Base-by-base conservation (phyloP, 2,329 filamentous ascomycete species). In the Cladophialophora yegresii region DNA sequence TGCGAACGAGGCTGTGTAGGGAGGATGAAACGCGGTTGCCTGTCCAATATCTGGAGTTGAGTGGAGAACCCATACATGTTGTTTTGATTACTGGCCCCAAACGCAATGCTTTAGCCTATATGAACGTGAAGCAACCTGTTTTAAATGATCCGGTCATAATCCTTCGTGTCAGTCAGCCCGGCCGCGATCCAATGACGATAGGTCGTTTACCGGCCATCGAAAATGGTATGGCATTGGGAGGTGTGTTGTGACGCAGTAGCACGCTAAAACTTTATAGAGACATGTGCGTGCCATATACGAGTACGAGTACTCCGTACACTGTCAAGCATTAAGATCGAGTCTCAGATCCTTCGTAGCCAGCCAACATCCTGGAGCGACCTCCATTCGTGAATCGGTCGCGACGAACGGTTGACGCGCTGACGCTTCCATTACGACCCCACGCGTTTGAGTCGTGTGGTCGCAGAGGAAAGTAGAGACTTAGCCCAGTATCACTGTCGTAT, bases 21-120 rank as follows among this genome's bases (percentile, higher is more conserved):
- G 43, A 22, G 10, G 32, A 54, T 59, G 57, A 59, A 59, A 59
- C 57, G 47, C 57, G 57, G 57, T 59, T 59, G 57, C 57, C 57
- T 59, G 28, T 16, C 23, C 51, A n/a, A 54, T 33, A 33, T n/a
- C 51, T 26, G 28, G 28, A 10, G 51, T 30, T 4, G 10, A n/a
- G 57, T 58, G 55, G 55, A 26, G 55, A 58, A 4, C 4, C 23
- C 20, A 28, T 50, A 28, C 13, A 4, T 26, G 47, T 26, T 28
- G 47, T 20, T 7, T 2, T 22, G 9, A 22, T 22, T 50, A 50
- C 22, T 50, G 47, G 47, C 13, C 23, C 45, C 8, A 13, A 4
- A 20, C 30, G 50, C 30, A 23, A 54, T 9, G 26, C 50, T 32
- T 32, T 54, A 54, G 50, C 16, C 7, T 50, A 50, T 28, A 22